Conservation (phyloP, 139 green algal species). For the Coelastrella sp. region DNA sequence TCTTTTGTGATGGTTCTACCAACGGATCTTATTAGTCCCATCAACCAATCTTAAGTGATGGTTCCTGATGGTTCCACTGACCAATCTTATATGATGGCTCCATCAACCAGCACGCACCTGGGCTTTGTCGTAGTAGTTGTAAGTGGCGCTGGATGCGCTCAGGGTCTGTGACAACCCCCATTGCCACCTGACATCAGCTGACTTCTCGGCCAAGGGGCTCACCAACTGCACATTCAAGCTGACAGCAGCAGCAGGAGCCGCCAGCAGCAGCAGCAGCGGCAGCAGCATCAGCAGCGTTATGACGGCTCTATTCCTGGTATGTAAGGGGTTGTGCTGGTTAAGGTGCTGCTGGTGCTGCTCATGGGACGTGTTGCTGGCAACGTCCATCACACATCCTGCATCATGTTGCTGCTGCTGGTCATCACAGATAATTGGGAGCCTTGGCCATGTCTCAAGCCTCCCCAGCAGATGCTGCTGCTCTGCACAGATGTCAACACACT, state of each 20-base stretch:
- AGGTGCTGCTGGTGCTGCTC: not conserved
- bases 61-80: no score
- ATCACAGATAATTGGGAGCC: no score
- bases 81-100: no score
- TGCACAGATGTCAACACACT: no score
- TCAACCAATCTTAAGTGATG: no score
- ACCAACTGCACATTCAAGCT: not conserved
- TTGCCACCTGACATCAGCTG: constrained; percentile 1
- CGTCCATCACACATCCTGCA: no score
- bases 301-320: not conserved
- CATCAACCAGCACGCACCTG: not conserved
- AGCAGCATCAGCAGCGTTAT: not conserved
- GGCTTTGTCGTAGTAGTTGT: not conserved
- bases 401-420: no score
- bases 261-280: not conserved
- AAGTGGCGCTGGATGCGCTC: not conserved
- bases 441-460: no score
- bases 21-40: no score
- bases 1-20: no score
- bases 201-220: not conserved
- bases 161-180: not conserved
- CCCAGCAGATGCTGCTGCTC: no score
- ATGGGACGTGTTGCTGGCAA: no score
- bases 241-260: not conserved
- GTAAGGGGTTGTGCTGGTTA: not conserved